Conservation (phyloP, 305 asterid genomes). For the Striga hermonthica region DNA sequence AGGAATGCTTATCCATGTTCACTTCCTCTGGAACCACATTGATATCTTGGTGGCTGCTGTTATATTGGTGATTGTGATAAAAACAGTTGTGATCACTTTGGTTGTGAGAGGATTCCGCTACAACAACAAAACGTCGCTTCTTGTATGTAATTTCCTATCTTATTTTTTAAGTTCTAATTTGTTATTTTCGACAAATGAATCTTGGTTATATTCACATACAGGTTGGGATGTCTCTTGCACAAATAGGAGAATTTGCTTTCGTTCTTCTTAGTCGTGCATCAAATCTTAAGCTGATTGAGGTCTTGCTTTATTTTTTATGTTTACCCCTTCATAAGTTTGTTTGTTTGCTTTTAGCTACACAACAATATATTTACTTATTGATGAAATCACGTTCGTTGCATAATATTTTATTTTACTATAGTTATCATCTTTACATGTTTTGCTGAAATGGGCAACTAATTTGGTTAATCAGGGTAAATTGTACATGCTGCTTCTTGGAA, state of each 20-base stretch:
- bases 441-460: slow-evolving; percentile 32
- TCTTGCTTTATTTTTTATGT: slow-evolving; percentile 4
- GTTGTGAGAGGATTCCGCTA: slow-evolving; percentile 81
- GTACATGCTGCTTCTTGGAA: slow-evolving; percentile 79
- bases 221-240: slow-evolving; percentile 90
- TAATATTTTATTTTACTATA: slow-evolving; percentile 8
- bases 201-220: slow-evolving; percentile 34
- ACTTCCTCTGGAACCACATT: slow-evolving; percentile 79
- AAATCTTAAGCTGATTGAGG: slow-evolving; percentile 73
- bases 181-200: slow-evolving; percentile 6
- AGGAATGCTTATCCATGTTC: slow-evolving; percentile 82
- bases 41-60: slow-evolving; percentile 76
- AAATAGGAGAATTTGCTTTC: slow-evolving; percentile 83
- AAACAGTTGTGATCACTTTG: slow-evolving; percentile 55
- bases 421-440: slow-evolving; percentile 19
- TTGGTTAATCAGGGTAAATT: slow-evolving; percentile 54
- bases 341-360: slow-evolving; percentile 16
- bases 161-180: slow-evolving; percentile 6
- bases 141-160: slow-evolving; percentile 44
- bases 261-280: slow-evolving; percentile 80
- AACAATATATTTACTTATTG: slow-evolving; percentile 4
- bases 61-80: slow-evolving; percentile 55
- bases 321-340: no score
- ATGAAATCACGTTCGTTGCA: slow-evolving; percentile 28
- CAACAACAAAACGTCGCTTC: slow-evolving; percentile 64